phyloP scores from a whole-genome alignment of 2,329 filamentous ascomycete genomes.

The Coniochaeta pulveracea region DNA sequence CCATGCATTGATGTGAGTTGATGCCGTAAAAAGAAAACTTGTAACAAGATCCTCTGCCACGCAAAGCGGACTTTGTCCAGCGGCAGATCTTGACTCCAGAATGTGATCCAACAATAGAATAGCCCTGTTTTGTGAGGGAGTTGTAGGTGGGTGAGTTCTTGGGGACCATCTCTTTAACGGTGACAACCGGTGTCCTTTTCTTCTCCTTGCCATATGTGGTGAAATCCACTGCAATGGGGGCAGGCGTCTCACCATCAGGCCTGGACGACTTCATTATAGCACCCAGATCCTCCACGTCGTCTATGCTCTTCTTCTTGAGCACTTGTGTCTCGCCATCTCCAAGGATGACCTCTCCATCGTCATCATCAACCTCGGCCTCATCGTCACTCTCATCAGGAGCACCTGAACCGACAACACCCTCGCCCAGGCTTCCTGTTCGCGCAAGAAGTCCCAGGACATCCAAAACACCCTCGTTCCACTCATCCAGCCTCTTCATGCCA shows the following conservation, averaged over 20 bases:
- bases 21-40: slow-evolving; percentile 98
- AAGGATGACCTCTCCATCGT: slow-evolving; percentile 40
- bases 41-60: slow-evolving; percentile 90
- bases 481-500: slow-evolving; percentile 50
- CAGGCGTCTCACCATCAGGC: slow-evolving; percentile 16
- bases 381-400: slow-evolving; percentile 77
- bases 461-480: slow-evolving; percentile 68
- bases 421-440: slow-evolving; percentile 45
- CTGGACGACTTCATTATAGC: slow-evolving; percentile 43
- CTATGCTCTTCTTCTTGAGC: slow-evolving; percentile 39
- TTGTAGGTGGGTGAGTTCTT: slow-evolving; percentile 79
- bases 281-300: slow-evolving; percentile 79
- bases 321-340: slow-evolving; percentile 31
- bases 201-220: slow-evolving; percentile 51
- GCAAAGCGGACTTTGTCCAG: slow-evolving; percentile 94
- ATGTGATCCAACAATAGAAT: slow-evolving; percentile 88
- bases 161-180: slow-evolving; percentile 86
- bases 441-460: slow-evolving; percentile 58
- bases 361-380: slow-evolving; percentile 51
- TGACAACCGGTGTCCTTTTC: slow-evolving; percentile 30
- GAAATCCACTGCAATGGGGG: slow-evolving; percentile 73
- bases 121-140: slow-evolving; percentile 90
- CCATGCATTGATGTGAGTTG: slow-evolving; percentile 94
- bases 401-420: slow-evolving; percentile 67
- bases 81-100: slow-evolving; percentile 96